Conservation (phyloP, 345 rosid species). For the Cardamine resedifolia region DNA sequence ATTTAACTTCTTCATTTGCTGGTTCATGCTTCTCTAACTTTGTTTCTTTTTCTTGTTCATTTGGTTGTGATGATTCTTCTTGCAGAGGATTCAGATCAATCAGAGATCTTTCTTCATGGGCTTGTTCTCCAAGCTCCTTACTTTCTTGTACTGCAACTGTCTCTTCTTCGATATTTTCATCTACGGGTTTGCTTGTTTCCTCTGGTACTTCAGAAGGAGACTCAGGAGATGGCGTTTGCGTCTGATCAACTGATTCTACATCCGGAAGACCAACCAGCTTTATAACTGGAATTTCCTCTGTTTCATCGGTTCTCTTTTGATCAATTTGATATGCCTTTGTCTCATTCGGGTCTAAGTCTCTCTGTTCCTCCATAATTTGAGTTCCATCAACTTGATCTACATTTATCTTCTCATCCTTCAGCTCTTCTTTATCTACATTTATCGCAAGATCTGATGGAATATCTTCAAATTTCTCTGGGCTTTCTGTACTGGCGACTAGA, state of each 20-base stretch:
- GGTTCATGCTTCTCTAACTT: slow-evolving; percentile 11
- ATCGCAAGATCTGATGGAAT: neutral
- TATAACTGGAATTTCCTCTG: neutral
- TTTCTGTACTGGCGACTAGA: neutral
- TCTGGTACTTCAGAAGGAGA: slow-evolving; percentile 31
- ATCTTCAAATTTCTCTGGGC: neutral
- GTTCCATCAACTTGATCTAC: neutral
- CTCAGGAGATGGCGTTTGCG: slow-evolving; percentile 16
- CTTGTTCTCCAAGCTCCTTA: neutral
- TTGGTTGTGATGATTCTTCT: slow-evolving; percentile 7
- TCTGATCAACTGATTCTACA: slow-evolving; percentile 21
- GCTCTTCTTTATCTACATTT: slow-evolving; percentile 23
- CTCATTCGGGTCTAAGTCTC: neutral
- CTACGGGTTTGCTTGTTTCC: slow-evolving; percentile 25
- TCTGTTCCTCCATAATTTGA: slow-evolving; percentile 9
- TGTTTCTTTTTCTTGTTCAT: slow-evolving; percentile 9
- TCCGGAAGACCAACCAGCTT: neutral
- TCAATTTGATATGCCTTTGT: neutral
- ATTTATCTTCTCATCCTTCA: neutral
- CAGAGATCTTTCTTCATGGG: neutral
- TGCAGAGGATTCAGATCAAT: neutral
- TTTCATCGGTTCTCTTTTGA: slow-evolving; percentile 16
- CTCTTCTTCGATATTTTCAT: slow-evolving; percentile 16
- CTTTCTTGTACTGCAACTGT: neutral
- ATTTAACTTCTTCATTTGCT: slow-evolving; percentile 20